Evolutionary conservation across 495 filamentous ascomycete species (phyloP).

Genomic region (Xylaria bambusicola): DNA sequence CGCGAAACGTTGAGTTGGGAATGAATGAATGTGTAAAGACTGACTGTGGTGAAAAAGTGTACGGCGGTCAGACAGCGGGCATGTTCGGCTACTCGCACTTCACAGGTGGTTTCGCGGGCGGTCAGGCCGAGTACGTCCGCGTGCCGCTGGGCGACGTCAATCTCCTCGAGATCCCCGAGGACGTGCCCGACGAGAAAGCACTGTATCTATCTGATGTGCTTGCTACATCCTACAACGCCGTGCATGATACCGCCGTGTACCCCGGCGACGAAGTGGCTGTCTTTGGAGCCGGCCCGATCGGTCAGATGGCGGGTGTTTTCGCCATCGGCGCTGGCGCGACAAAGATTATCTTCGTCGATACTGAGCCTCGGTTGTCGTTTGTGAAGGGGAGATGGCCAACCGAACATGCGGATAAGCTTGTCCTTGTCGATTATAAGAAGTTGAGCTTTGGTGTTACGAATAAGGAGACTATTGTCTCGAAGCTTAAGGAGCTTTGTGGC

Average conservation of each 20-base stretch:
- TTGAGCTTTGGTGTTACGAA: conserved; percentile 47
- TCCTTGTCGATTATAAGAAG: conserved; percentile 49
- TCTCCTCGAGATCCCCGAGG: conserved; percentile 74
- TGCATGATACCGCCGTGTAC: conserved; percentile 82
- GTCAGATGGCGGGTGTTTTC: conserved; percentile 78
- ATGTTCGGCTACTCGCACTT: conserved; percentile 77
- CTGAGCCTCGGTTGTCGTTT: conserved; percentile 72
- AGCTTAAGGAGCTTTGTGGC: conserved; percentile 71
- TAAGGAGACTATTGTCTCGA: conserved; percentile 63
- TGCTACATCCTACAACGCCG: conserved; percentile 75
- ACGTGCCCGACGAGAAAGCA: conserved; percentile 84
- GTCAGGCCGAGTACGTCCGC: conserved; percentile 84
- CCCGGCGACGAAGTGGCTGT: conserved; percentile 79
- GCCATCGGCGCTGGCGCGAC: conserved; percentile 69
- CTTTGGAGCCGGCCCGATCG: conserved; percentile 78
- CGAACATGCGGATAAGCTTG: conserved; percentile 40
- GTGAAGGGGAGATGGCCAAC: conserved; percentile 62
- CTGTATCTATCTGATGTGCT: conserved; percentile 83
- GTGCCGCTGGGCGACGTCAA: conserved; percentile 85
- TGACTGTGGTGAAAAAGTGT: conserved; percentile 47
- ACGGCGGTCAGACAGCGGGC: conserved; percentile 70
- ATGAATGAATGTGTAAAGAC: no score
- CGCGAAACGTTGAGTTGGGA: no score
- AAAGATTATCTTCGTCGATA: conserved; percentile 81
- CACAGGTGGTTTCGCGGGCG: conserved; percentile 85